Base-by-base conservation (phyloP, 257 asterid genomes). In the Solanum chaucha region DNA sequence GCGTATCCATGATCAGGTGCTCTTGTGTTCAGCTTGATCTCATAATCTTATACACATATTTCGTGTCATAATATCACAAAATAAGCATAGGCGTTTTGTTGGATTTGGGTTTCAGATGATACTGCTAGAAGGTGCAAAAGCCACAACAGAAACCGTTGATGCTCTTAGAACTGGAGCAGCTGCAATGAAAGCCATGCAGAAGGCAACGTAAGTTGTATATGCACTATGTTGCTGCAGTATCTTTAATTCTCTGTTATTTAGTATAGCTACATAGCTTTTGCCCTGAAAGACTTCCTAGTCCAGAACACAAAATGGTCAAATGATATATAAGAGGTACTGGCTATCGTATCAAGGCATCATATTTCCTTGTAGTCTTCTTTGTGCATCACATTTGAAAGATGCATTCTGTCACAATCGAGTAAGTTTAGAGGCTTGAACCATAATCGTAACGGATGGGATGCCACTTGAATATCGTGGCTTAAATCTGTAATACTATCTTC, bases 131-230 rank as follows among this genome's bases (percentile, higher is more conserved):
- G 98, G 96, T 14, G 98, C 97, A 83, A 95, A 95, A 91, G 97
- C 98, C 89, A 95, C 98, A 61, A 95, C 98, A 83, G 98, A 95
- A 88, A 95, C 98, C 58, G 98, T 95, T 86, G 98, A 94, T 85
- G 98, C 98, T 90, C 90, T 94, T 93, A 95, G 98, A 91, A 93
- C 95, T 71, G 98, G 97, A 89, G 98, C 97, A 71, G 91, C 98
- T 88, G 96, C 98, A 38, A 95, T 95, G 98, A 95, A 94, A 89
- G 96, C 98, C 86, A 95, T 95, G 97, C 98, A 95, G 91, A 95
- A 95, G 91, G 98, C 97, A 26, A 94, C 94, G 98, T 95, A 89
- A 90, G 98, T 90, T 87, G 61, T 82, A 12, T 87, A 48, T 61
- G 86, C 48, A 89, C 90, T 89, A 87, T 87, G 13, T 85, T 44